Evolutionary conservation across 805 yeast species (phyloP).

Genomic region (Teunomyces barrocoloradensis): DNA sequence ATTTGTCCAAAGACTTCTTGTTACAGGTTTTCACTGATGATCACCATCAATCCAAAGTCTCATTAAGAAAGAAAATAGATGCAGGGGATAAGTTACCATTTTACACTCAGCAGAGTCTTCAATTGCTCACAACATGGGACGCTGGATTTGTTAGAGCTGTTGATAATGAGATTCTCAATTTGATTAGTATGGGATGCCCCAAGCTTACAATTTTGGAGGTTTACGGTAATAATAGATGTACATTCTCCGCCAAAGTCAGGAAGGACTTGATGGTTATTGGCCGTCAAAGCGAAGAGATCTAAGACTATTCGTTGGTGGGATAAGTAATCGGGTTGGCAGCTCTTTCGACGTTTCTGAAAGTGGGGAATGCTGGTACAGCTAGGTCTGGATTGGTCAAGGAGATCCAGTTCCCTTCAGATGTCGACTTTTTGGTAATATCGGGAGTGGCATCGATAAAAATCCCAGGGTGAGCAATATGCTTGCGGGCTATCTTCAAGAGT

Average conservation of each 20-base stretch:
- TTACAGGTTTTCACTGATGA: slow-evolving; percentile 43
- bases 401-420: slow-evolving; percentile 18
- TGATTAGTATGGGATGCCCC: slow-evolving; percentile 57
- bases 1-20: slow-evolving; percentile 51
- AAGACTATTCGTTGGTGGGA: slow-evolving; percentile 16
- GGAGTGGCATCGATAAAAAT: slow-evolving; percentile 32
- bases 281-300: slow-evolving; percentile 48
- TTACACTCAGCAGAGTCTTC: slow-evolving; percentile 33
- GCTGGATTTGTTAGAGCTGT: slow-evolving; percentile 76
- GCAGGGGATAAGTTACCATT: slow-evolving; percentile 12
- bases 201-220: slow-evolving; percentile 69
- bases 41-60: slow-evolving; percentile 20
- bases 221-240: slow-evolving; percentile 73
- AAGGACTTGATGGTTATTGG: slow-evolving; percentile 66
- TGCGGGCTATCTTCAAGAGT: slow-evolving; percentile 14
- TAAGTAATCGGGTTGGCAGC: slow-evolving; percentile 49
- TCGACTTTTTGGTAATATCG: slow-evolving; percentile 29
- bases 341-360: slow-evolving; percentile 63
- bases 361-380: slow-evolving; percentile 44
- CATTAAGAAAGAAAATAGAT: slow-evolving; percentile 14
- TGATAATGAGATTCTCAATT: slow-evolving; percentile 64
- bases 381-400: slow-evolving; percentile 18
- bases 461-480: slow-evolving; percentile 36
- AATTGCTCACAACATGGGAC: slow-evolving; percentile 66
- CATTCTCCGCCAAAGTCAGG: slow-evolving; percentile 51